phyloP scores from a whole-genome alignment of 148 eudicot species.

The Persicaria maculosa region DNA sequence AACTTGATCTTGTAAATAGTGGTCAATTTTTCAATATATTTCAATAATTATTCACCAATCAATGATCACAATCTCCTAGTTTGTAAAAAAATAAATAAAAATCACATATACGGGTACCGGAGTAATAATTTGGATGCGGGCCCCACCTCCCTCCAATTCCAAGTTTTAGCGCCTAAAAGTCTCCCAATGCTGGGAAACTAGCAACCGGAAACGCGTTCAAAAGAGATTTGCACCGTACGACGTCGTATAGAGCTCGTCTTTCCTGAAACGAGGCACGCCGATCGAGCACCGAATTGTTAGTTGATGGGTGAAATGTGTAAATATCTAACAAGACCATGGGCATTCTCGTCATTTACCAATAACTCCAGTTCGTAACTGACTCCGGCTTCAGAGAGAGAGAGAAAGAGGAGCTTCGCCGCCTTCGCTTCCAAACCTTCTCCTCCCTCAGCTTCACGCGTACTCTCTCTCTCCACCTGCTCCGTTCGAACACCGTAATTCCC shows the following conservation, averaged over 20 bases:
- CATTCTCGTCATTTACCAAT: not conserved
- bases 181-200: not conserved
- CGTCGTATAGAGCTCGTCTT: not conserved
- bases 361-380: conserved; percentile 2
- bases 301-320: not conserved
- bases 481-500: not conserved
- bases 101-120: too few species aligned
- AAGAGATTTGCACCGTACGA: not conserved
- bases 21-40: too few species aligned
- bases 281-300: not conserved
- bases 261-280: not conserved
- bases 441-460: conserved; percentile 1
- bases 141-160: not conserved
- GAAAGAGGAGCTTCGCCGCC: conserved; percentile 1
- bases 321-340: not conserved
- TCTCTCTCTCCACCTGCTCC: conserved; percentile 7
- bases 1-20: too few species aligned
- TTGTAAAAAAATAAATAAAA: too few species aligned
- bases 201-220: not conserved
- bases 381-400: not conserved
- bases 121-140: not conserved
- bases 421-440: conserved; percentile 2
- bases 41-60: too few species aligned
- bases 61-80: too few species aligned
- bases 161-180: conserved; percentile 12